Base-by-base conservation (phyloP, 2,329 filamentous ascomycete species). In the Scedosporium apiospermum region DNA sequence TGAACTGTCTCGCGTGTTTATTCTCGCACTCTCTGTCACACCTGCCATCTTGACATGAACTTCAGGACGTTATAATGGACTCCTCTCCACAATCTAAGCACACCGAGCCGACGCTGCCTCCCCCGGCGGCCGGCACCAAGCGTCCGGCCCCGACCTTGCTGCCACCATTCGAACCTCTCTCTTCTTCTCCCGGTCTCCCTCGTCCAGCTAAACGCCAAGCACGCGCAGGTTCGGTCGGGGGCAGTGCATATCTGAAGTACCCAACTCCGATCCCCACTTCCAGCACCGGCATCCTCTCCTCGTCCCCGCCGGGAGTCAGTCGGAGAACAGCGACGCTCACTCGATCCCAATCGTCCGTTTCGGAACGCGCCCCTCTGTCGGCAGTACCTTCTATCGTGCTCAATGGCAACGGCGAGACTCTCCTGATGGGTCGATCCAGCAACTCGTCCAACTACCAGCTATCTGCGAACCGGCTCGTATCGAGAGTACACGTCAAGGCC, bases 391-490 rank as follows among this genome's bases (percentile, higher is more conserved):
- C 87, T 23, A 80, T 98, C 66, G 85, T 90, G 72, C 84, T 98
- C 18, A 87, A 88, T 62, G 88, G 87, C 67, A 91, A 89, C 75
- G 93, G 93, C 66, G 90, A 96, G 69, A 79, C 86, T 14, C 77
- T 96, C 41, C 82, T 89, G 65, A 95, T 99, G 88, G 95, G 95
- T 66, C 86, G 95, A 67, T 97, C 93, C 5, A 96, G 91, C 77
- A 93, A 91, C 75, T 96, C 93, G 14, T 96, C 92, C n/a, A 87
- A 97, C 72, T 95, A 93, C 74, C 93, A 97, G 76, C 83, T 99
- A 14, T 95, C 95, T 27, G 86, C 91, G 68, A 96, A 96, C 76
- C 90, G 92, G 57, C 85, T 96, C 64, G 91, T 99, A 66, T 98
- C 95, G 70, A 89, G 95, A 71, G 86, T 98, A 26, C 95, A 99